A percentile compares a stretch with the other conserved stretches of the same genome.
Evolutionary conservation across 2,329 filamentous ascomycete species (phyloP).

Genomic region (Nemania sp.): DNA sequence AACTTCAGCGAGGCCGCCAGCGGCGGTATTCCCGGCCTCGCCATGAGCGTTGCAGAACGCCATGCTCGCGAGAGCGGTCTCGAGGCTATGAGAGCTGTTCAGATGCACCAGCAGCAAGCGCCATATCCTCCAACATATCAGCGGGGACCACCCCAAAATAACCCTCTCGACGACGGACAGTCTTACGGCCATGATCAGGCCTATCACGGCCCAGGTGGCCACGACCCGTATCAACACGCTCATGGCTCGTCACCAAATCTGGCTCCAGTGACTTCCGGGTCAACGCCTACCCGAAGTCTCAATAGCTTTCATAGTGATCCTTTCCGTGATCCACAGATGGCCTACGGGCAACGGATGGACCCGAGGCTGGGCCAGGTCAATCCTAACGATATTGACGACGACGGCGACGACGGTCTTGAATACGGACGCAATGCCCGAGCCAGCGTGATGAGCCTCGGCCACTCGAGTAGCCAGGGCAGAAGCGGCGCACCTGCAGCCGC

Average conservation of each 20-base stretch:
- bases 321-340: conserved; percentile 59
- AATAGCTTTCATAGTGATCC: conserved; percentile 65
- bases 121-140: conserved; percentile 30
- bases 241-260: conserved; percentile 49
- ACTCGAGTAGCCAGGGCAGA: conserved; percentile 47
- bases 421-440: conserved; percentile 55
- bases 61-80: conserved; percentile 67
- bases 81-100: conserved; percentile 57
- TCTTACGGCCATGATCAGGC: conserved; percentile 27
- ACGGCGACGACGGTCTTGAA: conserved; percentile 81
- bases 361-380: conserved; percentile 65
- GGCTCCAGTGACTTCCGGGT: conserved; percentile 42
- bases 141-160: conserved; percentile 21
- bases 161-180: conserved; percentile 28
- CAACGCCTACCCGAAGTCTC: conserved; percentile 55
- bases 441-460: conserved; percentile 62
- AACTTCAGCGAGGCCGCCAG: conserved; percentile 66
- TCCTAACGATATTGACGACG: conserved; percentile 80
- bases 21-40: conserved; percentile 70
- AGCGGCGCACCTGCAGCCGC: conserved; percentile 51
- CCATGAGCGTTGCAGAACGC: conserved; percentile 65
- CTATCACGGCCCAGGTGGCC: conserved; percentile 24
- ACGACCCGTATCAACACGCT: conserved; percentile 37
- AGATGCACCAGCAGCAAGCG: conserved; percentile 27
- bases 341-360: conserved; percentile 51